Evolutionary conservation across 1,139 yeast species (phyloP).

Genomic region (Tardiomyces depauwii): DNA sequence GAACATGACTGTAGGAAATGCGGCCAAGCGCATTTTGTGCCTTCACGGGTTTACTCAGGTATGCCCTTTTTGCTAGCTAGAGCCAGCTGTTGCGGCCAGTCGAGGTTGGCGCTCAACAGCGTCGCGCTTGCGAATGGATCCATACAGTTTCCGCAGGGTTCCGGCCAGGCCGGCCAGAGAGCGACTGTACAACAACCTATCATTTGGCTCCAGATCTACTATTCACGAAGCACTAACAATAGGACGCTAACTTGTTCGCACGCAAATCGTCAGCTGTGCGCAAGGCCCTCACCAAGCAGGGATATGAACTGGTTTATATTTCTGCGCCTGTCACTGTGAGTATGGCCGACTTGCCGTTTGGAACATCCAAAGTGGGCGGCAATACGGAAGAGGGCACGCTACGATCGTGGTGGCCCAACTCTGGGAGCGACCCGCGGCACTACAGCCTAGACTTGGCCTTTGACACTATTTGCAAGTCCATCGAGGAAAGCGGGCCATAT

Average conservation of each 20-base stretch:
- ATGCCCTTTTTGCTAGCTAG: neutral
- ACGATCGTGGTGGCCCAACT: slow-evolving; percentile 39
- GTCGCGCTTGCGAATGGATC: no score
- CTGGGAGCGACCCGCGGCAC: slow-evolving; percentile 29
- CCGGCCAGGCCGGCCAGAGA: no score
- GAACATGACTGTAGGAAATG: neutral
- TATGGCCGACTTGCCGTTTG: slow-evolving; percentile 60
- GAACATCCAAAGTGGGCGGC: slow-evolving; percentile 23
- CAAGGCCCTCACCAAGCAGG: slow-evolving; percentile 53
- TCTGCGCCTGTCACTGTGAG: slow-evolving; percentile 63
- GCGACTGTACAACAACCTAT: no score
- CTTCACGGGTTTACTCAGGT: slow-evolving; percentile 49
- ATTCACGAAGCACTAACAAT: neutral
- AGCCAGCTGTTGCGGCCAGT: no score
- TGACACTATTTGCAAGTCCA: slow-evolving; percentile 41
- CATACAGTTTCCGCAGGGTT: no score
- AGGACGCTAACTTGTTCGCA: slow-evolving; percentile 59
- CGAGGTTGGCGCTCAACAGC: no score
- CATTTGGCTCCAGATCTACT: no score
- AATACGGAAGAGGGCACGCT: slow-evolving; percentile 31
- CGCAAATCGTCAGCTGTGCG: slow-evolving; percentile 73
- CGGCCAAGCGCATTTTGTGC: slow-evolving; percentile 32
- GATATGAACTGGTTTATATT: slow-evolving; percentile 61
- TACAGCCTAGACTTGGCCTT: slow-evolving; percentile 36
- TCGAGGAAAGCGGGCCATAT: slow-evolving; percentile 70